Percentiles rank a stretch among this genome's conserved stretches.
phyloP scores from a whole-genome alignment of 805 yeast genomes.

The Saturnispora dispora region DNA sequence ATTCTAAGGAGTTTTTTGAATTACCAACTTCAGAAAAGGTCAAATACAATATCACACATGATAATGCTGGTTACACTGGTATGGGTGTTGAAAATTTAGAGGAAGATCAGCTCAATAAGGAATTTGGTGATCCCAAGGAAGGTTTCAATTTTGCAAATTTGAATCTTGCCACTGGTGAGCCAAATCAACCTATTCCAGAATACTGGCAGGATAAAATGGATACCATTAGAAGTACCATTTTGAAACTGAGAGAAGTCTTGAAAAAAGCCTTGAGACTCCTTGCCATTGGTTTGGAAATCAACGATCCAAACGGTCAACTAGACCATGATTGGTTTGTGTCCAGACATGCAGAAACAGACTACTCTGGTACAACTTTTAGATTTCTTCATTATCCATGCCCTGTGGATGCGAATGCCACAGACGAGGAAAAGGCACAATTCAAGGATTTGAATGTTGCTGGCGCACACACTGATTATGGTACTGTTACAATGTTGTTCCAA shows the following conservation, averaged over 20 bases:
- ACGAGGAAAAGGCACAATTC: conserved; percentile 39
- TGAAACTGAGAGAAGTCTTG: conserved; percentile 43
- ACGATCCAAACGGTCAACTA: conserved; percentile 34
- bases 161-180: conserved; percentile 40
- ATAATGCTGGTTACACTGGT: conserved; percentile 37
- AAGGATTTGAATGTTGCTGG: conserved; percentile 45
- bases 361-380: conserved; percentile 59
- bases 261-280: conserved; percentile 43
- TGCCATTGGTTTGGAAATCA: conserved; percentile 56
- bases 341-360: conserved; percentile 42
- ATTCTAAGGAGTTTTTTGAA: conserved; percentile 24
- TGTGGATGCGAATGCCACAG: conserved; percentile 30
- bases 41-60: conserved; percentile 39
- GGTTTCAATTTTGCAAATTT: conserved; percentile 56
- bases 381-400: conserved; percentile 65
- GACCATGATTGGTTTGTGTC: conserved; percentile 54
- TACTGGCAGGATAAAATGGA: conserved; percentile 36
- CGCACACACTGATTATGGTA: conserved; percentile 82
- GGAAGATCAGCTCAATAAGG: conserved; percentile 26
- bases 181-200: conserved; percentile 39
- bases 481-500: conserved; percentile 65
- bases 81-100: conserved; percentile 37
- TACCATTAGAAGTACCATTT: conserved; percentile 30
- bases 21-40: conserved; percentile 44
- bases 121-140: conserved; percentile 43